These are phyloP conservation scores for Raphanus sativus DNA, from an alignment of 345 rosid genomes.

Conservation along the genomic window DNA sequence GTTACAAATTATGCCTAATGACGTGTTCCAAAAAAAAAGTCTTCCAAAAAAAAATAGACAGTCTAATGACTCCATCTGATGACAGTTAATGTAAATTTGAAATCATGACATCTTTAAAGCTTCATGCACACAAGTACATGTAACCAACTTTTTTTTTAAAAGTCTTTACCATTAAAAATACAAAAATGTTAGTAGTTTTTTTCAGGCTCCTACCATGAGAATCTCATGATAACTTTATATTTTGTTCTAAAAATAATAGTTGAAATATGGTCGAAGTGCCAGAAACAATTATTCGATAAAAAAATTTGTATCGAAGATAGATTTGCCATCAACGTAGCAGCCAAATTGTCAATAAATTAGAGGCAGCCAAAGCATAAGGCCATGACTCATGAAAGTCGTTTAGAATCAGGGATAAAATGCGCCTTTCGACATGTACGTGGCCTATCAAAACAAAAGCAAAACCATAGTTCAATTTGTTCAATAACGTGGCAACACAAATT, in stretches of 20 bases:
- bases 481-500: slow-evolving; percentile 1
- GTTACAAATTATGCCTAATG: neutral
- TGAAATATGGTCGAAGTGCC: slow-evolving; percentile 1
- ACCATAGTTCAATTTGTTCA: neutral
- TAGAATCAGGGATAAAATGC: slow-evolving; percentile 7
- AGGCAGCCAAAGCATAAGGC: slow-evolving; percentile 29
- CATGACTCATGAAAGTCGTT: slow-evolving; percentile 5
- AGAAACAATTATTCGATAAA: neutral
- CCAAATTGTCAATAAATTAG: slow-evolving; percentile 35
- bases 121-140: neutral
- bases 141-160: too few relatives aligned
- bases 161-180: too few relatives aligned
- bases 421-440: slow-evolving; percentile 6
- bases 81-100: neutral
- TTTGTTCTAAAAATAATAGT: neutral
- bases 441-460: neutral
- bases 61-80: neutral
- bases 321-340: slow-evolving; percentile 29
- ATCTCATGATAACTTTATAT: slow-evolving; percentile 1
- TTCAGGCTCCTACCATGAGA: neutral
- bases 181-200: neutral
- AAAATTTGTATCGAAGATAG: neutral
- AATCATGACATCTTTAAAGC: neutral
- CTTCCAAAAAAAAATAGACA: neutral
- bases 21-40: too few relatives aligned